Evolutionary conservation across 495 filamentous ascomycete genomes (phyloP), one percentile per base, ranked within the genome.

Genomic region (Daldinia caldariorum): DNA sequence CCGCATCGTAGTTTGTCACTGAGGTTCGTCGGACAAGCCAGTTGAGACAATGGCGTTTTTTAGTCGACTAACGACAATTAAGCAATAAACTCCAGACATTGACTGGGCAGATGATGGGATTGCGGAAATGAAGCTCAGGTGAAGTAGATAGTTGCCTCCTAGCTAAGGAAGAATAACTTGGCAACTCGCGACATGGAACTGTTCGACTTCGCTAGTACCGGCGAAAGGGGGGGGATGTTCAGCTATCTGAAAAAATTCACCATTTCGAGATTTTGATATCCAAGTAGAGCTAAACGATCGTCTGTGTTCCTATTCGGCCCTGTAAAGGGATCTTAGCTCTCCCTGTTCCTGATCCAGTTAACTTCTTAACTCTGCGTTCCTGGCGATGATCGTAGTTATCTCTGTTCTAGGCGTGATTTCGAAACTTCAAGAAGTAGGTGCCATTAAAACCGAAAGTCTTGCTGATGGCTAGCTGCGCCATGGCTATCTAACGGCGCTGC

Each of bases 11-110:
- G 57, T 69, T 61, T 72, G 68, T 68, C 55, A 58, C 55, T 38
- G 58, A 58, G 50, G 57, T 37, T 69, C 61, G 61, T 65, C 65
- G 68, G 64, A 69, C 65, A 72, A 18, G 26, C 47, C 31, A 35
- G 62, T 55, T 49, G 6, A 68, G 56, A 72, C 60, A 72, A 72
- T 71, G 58, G 58, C 58, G 57, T 26, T 45, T 45, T 32, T 41
- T 66, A 49, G 58, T n/a, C 7, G 16, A 18, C 13, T 51, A 58
- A 64, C 55, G 31, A 68, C 70, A 60, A 72, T 72, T 64, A 56
- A 59, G 61, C 70, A 72, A 72, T 72, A 72, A 16, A 72, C 70
- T 43, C 29, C 53, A 72, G 61, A 72, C 70, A 72, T 72, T 72
- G 70, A 31, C 18, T 57, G 6, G 22, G 56, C 45, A 12, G 49